These are phyloP conservation scores for Zostera marina DNA, from an alignment of 116 monocot species.

Conservation along the genomic window DNA sequence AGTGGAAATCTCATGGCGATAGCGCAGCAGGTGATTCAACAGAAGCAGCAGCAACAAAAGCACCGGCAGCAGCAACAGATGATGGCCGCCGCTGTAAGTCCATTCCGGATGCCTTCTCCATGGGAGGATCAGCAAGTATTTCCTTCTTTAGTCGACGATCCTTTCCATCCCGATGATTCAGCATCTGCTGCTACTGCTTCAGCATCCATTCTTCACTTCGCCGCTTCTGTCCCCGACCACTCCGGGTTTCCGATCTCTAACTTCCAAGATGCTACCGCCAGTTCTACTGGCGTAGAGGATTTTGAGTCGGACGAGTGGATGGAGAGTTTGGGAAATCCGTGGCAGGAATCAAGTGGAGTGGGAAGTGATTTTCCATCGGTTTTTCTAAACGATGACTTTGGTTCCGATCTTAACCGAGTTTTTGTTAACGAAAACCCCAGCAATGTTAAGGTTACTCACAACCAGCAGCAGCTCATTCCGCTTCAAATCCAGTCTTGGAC, in stretches of 20 bases:
- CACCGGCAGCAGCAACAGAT: conserved; percentile 43
- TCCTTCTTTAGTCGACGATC: conserved; percentile 33
- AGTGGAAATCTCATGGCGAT: conserved; percentile 97
- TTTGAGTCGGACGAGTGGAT: conserved; percentile 92
- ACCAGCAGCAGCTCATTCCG: conserved; percentile 1
- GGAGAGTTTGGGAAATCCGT: conserved; percentile 33
- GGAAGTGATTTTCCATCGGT: conserved; percentile 2
- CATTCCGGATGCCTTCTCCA: background rate
- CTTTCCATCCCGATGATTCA: conserved; percentile 11
- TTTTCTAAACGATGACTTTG: conserved; percentile 22
- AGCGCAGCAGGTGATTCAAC: conserved; percentile 91
- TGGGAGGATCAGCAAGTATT: conserved; percentile 7
- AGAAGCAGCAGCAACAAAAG: conserved; percentile 65
- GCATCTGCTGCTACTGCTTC: conserved; percentile 6
- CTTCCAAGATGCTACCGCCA: too few relatives aligned
- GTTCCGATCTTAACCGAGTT: conserved; percentile 40
- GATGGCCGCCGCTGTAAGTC: background rate
- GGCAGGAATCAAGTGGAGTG: conserved; percentile 2
- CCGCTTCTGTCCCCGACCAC: conserved; percentile 5
- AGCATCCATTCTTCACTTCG: conserved; percentile 9
- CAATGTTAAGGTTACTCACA: background rate
- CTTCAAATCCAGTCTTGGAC: conserved; percentile 6
- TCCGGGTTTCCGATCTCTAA: background rate
- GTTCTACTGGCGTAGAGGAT: conserved; percentile 8
- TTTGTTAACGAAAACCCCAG: conserved; percentile 22